phyloP scores from a whole-genome alignment of 257 asterid species.

The Penstemon barbatus region DNA sequence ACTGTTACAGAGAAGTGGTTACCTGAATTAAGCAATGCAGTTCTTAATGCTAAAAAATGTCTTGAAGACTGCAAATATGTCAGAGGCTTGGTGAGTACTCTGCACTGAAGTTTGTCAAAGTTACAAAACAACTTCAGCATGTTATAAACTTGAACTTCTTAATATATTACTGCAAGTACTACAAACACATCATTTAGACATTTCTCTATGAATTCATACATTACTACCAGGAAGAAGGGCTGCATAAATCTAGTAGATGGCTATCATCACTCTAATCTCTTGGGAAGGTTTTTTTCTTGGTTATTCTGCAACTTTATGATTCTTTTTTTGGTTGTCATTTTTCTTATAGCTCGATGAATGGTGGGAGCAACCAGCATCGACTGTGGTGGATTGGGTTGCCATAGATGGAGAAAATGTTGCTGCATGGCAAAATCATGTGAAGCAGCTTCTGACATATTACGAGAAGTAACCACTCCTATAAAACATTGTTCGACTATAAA shows the following conservation, averaged over 20 bases:
- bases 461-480: constrained; percentile 55
- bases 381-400: constrained; percentile 93
- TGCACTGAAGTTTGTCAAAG: not conserved
- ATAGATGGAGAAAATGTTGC: constrained; percentile 95
- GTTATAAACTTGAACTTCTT: not conserved
- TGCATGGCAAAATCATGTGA: constrained; percentile 92
- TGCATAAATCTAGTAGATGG: not conserved
- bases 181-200: constrained; percentile 5
- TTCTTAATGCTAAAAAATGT: constrained; percentile 79
- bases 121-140: no score
- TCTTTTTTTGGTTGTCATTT: no score
- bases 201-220: constrained; percentile 10
- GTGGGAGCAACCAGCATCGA: constrained; percentile 99
- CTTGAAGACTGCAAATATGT: constrained; percentile 92
- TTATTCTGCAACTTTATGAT: no score
- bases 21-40: constrained; percentile 72
- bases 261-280: no score
- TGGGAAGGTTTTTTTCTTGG: no score
- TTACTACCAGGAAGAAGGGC: not conserved
- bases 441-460: constrained; percentile 83
- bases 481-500: constrained; percentile 19
- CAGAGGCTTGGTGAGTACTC: constrained; percentile 85
- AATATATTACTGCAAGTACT: not conserved
- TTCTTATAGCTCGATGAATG: constrained; percentile 45
- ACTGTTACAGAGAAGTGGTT: constrained; percentile 80